phyloP scores from a whole-genome alignment of 148 eudicot species.

The Rhododendron ferrugineum region DNA sequence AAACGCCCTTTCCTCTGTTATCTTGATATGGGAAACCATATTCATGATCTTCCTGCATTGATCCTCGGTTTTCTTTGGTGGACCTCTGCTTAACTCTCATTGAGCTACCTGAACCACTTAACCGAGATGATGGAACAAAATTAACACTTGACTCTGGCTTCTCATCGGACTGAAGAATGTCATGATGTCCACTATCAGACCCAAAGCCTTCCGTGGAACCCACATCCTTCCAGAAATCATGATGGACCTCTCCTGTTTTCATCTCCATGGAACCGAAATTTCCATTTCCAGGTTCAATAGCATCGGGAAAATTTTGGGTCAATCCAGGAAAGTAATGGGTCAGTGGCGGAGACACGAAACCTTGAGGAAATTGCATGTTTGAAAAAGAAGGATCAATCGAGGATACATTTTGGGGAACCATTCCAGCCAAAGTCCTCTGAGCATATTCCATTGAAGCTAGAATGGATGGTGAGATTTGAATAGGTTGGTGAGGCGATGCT shows the following conservation, averaged over 20 bases:
- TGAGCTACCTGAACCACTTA: constrained; percentile 32
- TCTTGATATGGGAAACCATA: constrained; percentile 33
- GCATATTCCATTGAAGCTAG: constrained; percentile 61
- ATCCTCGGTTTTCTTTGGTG: constrained; percentile 36
- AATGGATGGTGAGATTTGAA: constrained; percentile 56
- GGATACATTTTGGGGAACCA: constrained; percentile 56
- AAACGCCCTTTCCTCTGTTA: constrained; percentile 33
- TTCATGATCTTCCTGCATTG: constrained; percentile 23
- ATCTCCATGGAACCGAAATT: constrained; percentile 35
- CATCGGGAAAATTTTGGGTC: constrained; percentile 34
- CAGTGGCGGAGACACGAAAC: constrained; percentile 44
- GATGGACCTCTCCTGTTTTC: constrained; percentile 36
- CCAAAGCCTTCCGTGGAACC: constrained; percentile 39
- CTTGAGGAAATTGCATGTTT: constrained; percentile 60
- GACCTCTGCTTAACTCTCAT: constrained; percentile 36
- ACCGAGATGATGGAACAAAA: constrained; percentile 35
- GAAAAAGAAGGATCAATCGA: constrained; percentile 51
- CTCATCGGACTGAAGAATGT: constrained; percentile 33
- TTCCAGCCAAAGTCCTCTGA: constrained; percentile 49
- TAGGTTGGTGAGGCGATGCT: constrained; percentile 50
- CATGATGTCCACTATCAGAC: constrained; percentile 36
- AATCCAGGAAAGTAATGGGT: constrained; percentile 49
- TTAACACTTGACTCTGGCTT: constrained; percentile 33
- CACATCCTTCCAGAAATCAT: constrained; percentile 51
- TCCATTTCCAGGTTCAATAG: constrained; percentile 34